These are phyloP conservation scores for Royoungia palumana DNA, from an alignment of 768 basidiomycete species.

Conservation along the genomic window DNA sequence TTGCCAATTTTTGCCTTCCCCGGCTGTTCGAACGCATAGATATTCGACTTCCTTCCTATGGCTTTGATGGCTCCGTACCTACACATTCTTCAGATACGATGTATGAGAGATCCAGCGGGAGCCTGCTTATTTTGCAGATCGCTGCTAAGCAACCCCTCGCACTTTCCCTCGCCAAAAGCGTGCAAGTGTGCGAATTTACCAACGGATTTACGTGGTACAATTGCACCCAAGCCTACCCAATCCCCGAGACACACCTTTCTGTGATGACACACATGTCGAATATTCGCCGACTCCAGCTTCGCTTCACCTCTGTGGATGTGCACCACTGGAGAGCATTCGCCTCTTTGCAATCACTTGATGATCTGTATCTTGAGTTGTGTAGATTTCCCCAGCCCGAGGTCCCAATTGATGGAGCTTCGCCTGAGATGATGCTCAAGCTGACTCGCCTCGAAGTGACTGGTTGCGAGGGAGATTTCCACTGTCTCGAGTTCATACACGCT, in stretches of 20 bases:
- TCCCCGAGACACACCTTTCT: background rate
- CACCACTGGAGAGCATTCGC: conserved; percentile 15
- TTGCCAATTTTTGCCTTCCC: conserved; percentile 37
- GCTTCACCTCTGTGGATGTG: conserved; percentile 1
- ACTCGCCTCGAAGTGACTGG: no score
- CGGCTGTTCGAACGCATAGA: conserved; percentile 37
- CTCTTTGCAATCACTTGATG: conserved; percentile 11
- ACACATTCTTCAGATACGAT: background rate
- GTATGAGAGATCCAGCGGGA: background rate
- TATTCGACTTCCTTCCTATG: no score
- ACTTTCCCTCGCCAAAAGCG: conserved; percentile 27
- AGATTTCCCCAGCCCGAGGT: background rate
- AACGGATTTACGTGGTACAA: no score
- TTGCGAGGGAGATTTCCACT: no score
- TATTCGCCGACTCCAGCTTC: conserved; percentile 14
- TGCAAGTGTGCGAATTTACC: conserved; percentile 23
- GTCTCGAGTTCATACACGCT: no score
- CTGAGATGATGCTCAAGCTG: background rate
- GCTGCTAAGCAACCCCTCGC: conserved; percentile 26
- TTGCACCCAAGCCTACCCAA: background rate
- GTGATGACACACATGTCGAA: conserved; percentile 19
- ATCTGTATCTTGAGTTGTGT: conserved; percentile 7
- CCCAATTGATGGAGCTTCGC: no score
- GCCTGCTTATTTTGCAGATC: conserved; percentile 26
- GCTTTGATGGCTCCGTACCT: background rate